These are phyloP conservation scores for Phytomonas serpens DNA, from an alignment of 208 protist genomes.

Conservation along the genomic window DNA sequence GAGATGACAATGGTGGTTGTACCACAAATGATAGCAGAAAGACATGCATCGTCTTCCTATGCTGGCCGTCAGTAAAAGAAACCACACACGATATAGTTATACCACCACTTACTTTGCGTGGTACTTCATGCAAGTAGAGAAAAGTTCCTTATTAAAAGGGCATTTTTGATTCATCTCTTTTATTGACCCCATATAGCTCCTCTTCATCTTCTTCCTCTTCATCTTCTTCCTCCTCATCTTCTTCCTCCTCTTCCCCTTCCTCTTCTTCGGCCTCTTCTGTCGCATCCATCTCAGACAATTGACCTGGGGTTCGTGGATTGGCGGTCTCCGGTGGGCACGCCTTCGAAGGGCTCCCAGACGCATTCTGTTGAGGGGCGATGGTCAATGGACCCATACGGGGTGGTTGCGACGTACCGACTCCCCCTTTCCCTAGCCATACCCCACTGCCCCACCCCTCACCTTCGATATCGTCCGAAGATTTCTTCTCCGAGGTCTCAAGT, in stretches of 20 bases:
- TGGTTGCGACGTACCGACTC: background rate
- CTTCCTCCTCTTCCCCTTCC: conserved; percentile 17
- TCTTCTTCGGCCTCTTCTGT: conserved; percentile 23
- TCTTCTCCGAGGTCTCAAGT: conserved; percentile 12
- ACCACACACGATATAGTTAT: background rate
- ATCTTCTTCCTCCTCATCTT: conserved; percentile 11
- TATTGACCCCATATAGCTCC: background rate
- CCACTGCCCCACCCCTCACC: background rate
- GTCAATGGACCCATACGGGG: background rate
- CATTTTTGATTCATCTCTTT: background rate
- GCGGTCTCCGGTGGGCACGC: background rate
- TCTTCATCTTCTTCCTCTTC: conserved; percentile 5
- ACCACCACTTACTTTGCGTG: background rate
- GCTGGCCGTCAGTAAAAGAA: background rate
- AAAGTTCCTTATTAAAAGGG: background rate
- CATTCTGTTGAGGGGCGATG: background rate
- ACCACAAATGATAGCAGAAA: background rate
- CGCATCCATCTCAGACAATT: conserved; percentile 23
- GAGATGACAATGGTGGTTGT: background rate
- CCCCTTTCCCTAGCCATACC: background rate
- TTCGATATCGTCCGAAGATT: conserved; percentile 5
- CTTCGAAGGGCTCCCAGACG: background rate
- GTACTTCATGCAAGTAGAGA: background rate
- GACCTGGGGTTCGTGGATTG: background rate
- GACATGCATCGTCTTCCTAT: background rate